phyloP scores from a whole-genome alignment of 768 basidiomycete genomes.

The Cystofilobasidium bisporidii region DNA sequence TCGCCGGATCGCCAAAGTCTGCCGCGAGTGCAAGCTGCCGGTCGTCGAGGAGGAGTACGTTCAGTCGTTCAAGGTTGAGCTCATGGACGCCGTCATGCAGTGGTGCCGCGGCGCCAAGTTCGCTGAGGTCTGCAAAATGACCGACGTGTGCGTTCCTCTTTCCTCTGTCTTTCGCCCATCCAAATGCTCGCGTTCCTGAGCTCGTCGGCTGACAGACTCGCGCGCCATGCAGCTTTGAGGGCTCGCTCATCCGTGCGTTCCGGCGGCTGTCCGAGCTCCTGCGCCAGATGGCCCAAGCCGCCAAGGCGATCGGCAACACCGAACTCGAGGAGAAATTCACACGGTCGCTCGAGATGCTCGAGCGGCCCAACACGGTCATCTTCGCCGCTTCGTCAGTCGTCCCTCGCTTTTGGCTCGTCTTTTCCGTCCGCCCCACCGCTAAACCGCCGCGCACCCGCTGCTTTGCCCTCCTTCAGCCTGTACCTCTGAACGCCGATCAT shows the following conservation, averaged over 20 bases:
- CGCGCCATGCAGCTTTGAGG: slow-evolving; percentile 74
- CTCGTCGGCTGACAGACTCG: not conserved
- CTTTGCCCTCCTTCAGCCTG: not conserved
- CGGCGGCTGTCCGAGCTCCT: slow-evolving; percentile 85
- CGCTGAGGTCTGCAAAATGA: slow-evolving; percentile 77
- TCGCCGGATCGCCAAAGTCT: slow-evolving; percentile 89
- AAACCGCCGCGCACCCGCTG: not conserved
- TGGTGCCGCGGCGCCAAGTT: slow-evolving; percentile 99
- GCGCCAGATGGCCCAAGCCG: slow-evolving; percentile 89
- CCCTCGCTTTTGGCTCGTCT: not conserved
- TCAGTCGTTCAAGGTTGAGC: slow-evolving; percentile 89
- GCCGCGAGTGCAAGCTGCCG: slow-evolving; percentile 80
- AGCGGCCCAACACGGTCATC: slow-evolving; percentile 76
- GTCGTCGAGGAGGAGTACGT: slow-evolving; percentile 93
- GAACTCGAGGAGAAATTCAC: slow-evolving; percentile 92
- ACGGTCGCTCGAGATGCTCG: slow-evolving; percentile 82
- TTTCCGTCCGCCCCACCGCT: no score
- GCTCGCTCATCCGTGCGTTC: slow-evolving; percentile 92
- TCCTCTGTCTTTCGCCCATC: not conserved
- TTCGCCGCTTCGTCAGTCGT: slow-evolving; percentile 39
- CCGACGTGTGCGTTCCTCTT: slow-evolving; percentile 23
- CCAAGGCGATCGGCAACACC: slow-evolving; percentile 90
- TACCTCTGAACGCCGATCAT: no score
- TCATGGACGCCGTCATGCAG: slow-evolving; percentile 94
- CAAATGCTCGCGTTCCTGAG: not conserved